Evolutionary conservation across 805 yeast species (phyloP), one percentile per base, ranked within the genome.

Genomic region (Starmerella vitae): DNA sequence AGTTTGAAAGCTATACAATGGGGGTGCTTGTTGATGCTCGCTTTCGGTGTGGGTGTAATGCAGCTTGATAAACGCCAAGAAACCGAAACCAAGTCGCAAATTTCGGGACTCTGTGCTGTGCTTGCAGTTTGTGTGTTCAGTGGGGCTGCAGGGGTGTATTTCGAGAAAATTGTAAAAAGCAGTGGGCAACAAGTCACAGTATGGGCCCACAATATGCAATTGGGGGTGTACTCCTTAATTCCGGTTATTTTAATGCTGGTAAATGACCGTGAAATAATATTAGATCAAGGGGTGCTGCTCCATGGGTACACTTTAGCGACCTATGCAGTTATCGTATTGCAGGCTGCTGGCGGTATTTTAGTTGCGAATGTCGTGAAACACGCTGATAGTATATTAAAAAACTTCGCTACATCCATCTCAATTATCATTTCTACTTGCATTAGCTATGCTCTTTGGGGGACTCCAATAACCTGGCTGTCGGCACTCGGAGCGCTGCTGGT

Each of bases 121-220:
- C 36, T 52, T 5, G 35, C 54, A 20, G 65, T 67, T 9, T 63
- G 67, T 42, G 44, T 59, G 7, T 47, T 62, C 29, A 53, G 61
- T 18, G 67, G 67, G 5, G 50, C 63, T 28, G 67, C 67, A 5
- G 67, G 67, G n/a, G 64, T 63, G 30, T 63, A 63, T 52, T 61
- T 63, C 46, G 67, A 63, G 37, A 61, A 60, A 46, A 65, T 61
- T 21, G 55, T 63, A 37, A 63, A 63, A 47, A 63, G 62, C 29
- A 41, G 60, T 15, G 52, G 50, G 37, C 34, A n/a, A 31, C 53
- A 56, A 25, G 58, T 57, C 17, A 51, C 62, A 24, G 51, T 63
- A 17, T 63, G 67, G 67, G 50, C 57, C 30, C 61, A 67, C 29
- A 63, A 63, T 41, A 56, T 63, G 21, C 67, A 63, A 48, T 56